Conservation (phyloP, 2,329 filamentous ascomycete genomes). For the Thielaviopsis punctulata region DNA sequence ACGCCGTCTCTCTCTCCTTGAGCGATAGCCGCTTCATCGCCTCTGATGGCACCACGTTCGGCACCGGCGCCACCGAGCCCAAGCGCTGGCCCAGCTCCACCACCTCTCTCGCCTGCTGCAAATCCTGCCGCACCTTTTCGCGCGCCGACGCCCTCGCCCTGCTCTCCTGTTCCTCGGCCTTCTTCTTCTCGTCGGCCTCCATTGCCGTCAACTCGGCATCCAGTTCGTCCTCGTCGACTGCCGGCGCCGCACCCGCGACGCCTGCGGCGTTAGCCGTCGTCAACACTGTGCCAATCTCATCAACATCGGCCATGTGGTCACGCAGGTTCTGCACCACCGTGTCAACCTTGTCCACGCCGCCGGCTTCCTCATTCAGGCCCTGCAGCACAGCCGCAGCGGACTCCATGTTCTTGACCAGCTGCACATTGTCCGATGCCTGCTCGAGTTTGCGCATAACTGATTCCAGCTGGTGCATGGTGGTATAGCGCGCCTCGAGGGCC, state of each 20-base stretch:
- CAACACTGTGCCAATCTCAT: constrained; percentile 67
- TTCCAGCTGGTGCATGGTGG: constrained; percentile 66
- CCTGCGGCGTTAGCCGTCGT: no score
- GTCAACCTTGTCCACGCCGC: constrained; percentile 59
- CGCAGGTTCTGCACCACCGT: constrained; percentile 57
- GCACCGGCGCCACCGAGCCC: constrained; percentile 15
- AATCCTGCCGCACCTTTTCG: constrained; percentile 19
- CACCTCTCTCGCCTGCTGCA: constrained; percentile 25
- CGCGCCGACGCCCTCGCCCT: constrained; percentile 25
- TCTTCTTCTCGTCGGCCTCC: constrained; percentile 42
- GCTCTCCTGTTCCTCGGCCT: constrained; percentile 26
- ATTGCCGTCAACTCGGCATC: constrained; percentile 74
- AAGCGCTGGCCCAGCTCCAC: constrained; percentile 35
- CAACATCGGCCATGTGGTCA: constrained; percentile 63
- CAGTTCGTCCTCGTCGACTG: constrained; percentile 64
- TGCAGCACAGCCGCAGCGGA: constrained; percentile 56
- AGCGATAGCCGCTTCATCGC: constrained; percentile 24
- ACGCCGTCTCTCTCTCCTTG: constrained; percentile 16
- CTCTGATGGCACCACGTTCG: constrained; percentile 4
- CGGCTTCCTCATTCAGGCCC: constrained; percentile 57
- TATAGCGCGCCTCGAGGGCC: constrained; percentile 52
- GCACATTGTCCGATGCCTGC: constrained; percentile 68
- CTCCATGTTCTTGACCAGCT: constrained; percentile 69
- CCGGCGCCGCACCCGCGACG: constrained; percentile 21
- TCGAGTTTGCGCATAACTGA: constrained; percentile 69